A percentile compares a stretch with the other conserved stretches of the same genome.
phyloP scores from a whole-genome alignment of 2,329 filamentous ascomycete genomes.

The Penicillium decumbens region DNA sequence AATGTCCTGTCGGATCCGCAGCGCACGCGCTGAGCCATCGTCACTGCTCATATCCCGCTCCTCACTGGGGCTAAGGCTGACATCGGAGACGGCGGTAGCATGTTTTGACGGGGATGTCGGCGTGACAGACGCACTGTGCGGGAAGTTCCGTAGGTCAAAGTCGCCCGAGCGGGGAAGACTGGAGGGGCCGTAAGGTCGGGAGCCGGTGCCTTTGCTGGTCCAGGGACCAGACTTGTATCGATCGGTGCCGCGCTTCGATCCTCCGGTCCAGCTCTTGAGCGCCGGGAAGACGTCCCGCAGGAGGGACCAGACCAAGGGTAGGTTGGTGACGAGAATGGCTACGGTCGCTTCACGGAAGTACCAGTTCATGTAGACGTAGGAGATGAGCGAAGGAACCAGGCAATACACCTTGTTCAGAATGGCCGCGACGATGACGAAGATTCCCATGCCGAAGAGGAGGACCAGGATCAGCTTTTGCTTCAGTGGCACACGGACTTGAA shows the following conservation, averaged over 20 bases:
- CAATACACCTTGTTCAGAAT: slow-evolving; percentile 49
- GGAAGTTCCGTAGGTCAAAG: slow-evolving; percentile 31
- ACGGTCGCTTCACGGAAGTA: slow-evolving; percentile 46
- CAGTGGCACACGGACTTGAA: slow-evolving; percentile 39
- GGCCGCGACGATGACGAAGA: slow-evolving; percentile 48
- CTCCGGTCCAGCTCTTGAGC: slow-evolving; percentile 40
- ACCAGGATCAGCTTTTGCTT: slow-evolving; percentile 44
- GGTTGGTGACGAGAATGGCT: slow-evolving; percentile 48
- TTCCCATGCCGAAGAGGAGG: slow-evolving; percentile 43
- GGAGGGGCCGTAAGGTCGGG: slow-evolving; percentile 26
- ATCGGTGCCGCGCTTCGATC: slow-evolving; percentile 32
- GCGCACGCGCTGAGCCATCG: slow-evolving; percentile 35
- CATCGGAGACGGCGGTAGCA: slow-evolving; percentile 20
- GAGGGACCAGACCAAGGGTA: slow-evolving; percentile 51
- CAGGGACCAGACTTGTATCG: slow-evolving; percentile 33
- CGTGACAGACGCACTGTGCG: slow-evolving; percentile 23
- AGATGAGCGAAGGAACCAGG: slow-evolving; percentile 39
- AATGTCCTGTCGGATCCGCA: slow-evolving; percentile 39
- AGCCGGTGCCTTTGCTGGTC: slow-evolving; percentile 31
- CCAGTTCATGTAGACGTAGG: slow-evolving; percentile 47
- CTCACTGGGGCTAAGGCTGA: slow-evolving; percentile 26
- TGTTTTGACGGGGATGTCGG: slow-evolving; percentile 21
- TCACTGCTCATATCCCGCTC: slow-evolving; percentile 33
- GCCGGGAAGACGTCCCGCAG: slow-evolving; percentile 47
- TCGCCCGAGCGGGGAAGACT: slow-evolving; percentile 29